Base-by-base conservation (phyloP, 352 stramenopile genomes). In the Phytophthora colocasiae region DNA sequence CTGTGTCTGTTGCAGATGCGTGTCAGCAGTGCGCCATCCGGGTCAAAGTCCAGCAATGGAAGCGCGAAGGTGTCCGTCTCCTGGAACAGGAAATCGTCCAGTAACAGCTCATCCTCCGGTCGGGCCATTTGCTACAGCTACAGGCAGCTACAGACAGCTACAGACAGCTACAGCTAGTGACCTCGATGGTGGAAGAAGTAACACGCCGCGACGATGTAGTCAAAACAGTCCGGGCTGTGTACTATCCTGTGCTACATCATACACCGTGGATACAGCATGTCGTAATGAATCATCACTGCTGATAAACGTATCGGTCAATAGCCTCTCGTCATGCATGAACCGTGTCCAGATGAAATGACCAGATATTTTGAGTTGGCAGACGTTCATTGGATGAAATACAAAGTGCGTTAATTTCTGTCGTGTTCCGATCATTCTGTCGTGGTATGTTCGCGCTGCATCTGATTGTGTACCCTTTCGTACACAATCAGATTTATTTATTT, bases 1-100 rank as follows among this genome's bases (percentile, higher is more conserved):
- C 64, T 63, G 56, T 65, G 54, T 61, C 48, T 66, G 63, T 41
- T 70, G 58, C 50, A 57, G 44, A 24, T 57, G 60, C 38, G 41
- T 52, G 61, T 63, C 47, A 78, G 53, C 38, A 78, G 56, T 43
- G 66, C 47, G 17, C 36, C 57, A 44, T 75, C 66, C 34, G 56
- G 49, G 43, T 75, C 66, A n/a, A 83, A 77, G 52, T 89, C 78
- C 53, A 91, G 63, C 48, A 80, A 53, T 53, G 75, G 51, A 36
- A 75, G 36, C n/a, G 62, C 48, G 15, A 75, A 75, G 48, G 34
- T 40, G 46, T 75, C 63, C 43, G 65, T 69, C 61, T 88, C 77
- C 34, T 82, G 66, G 43, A 81, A 66, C 40, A 89, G 69, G 24
- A 89, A 70, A 39, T 87, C 80, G 69, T 85, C 80, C 71, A 86